Conservation (phyloP, 768 basidiomycete species). For the Neoboletus magnificus region DNA sequence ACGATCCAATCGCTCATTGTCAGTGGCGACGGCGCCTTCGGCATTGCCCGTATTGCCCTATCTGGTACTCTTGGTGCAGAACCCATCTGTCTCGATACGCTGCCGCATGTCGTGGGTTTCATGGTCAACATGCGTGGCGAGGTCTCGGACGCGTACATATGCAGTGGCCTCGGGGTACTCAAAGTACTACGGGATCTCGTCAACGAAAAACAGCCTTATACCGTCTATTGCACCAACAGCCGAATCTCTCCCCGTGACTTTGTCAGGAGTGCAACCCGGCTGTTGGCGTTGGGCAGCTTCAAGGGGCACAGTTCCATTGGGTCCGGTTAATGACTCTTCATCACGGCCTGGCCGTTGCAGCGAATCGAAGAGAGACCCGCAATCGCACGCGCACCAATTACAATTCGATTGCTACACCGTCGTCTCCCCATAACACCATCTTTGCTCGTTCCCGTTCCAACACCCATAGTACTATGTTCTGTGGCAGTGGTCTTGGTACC, state of each 20-base stretch:
- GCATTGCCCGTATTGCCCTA: slow-evolving; percentile 47
- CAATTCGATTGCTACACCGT: slow-evolving; percentile 24
- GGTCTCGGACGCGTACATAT: slow-evolving; percentile 58
- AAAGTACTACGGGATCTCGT: slow-evolving; percentile 44
- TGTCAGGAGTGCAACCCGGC: slow-evolving; percentile 35
- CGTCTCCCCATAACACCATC: slow-evolving; percentile 28
- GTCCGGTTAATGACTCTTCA: slow-evolving; percentile 50
- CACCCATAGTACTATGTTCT: slow-evolving; percentile 17
- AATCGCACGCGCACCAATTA: slow-evolving; percentile 26
- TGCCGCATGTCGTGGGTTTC: slow-evolving; percentile 70
- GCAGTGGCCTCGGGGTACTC: slow-evolving; percentile 50
- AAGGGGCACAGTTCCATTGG: slow-evolving; percentile 57
- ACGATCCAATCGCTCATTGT: slow-evolving; percentile 55
- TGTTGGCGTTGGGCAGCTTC: slow-evolving; percentile 51
- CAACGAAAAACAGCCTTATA: slow-evolving; percentile 41
- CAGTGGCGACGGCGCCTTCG: slow-evolving; percentile 45
- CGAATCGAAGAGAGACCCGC: slow-evolving; percentile 9
- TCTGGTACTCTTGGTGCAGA: slow-evolving; percentile 43
- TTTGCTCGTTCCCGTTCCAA: slow-evolving; percentile 28
- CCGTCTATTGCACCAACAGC: slow-evolving; percentile 48
- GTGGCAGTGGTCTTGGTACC: background rate
- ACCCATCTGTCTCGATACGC: slow-evolving; percentile 61
- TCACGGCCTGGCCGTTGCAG: slow-evolving; percentile 39
- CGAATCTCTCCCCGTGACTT: slow-evolving; percentile 43
- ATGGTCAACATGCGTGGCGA: slow-evolving; percentile 56